Conservation (phyloP, 768 basidiomycete species). For the Kwoniella dejecticola region DNA sequence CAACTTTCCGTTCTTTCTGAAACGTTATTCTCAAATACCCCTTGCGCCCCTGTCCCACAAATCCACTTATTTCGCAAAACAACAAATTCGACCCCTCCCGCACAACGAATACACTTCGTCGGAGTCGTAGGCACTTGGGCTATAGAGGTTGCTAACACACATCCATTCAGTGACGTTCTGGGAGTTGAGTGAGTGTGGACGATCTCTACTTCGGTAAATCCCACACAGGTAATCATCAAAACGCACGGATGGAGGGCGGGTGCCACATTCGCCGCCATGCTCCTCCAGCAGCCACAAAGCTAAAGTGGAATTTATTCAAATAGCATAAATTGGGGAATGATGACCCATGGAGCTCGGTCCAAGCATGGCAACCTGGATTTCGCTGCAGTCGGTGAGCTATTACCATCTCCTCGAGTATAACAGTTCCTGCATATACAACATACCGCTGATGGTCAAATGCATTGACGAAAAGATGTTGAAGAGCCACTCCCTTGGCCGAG, state of each 20-base stretch:
- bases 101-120: not conserved
- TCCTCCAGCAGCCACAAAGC: not conserved
- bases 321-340: conserved; percentile 39
- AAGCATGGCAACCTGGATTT: conserved; percentile 47
- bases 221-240: no score
- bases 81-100: not conserved
- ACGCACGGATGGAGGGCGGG: no score
- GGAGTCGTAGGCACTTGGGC: conserved; percentile 37
- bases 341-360: conserved; percentile 7
- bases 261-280: no score
- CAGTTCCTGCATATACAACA: not conserved
- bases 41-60: not conserved
- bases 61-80: no score
- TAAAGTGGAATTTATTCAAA: not conserved
- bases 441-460: no score
- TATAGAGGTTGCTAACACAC: conserved; percentile 28
- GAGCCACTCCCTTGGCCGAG: conserved; percentile 35
- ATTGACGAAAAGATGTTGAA: conserved; percentile 29
- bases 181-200: conserved; percentile 49
- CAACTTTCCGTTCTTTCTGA: not conserved
- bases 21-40: not conserved
- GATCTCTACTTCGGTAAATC: no score
- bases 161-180: conserved; percentile 38
- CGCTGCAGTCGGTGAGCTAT: conserved; percentile 32
- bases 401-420: not conserved